Evolutionary conservation across 75 land plant genomes (phyloP).

Genomic region (Isoetes taiwanensis): DNA sequence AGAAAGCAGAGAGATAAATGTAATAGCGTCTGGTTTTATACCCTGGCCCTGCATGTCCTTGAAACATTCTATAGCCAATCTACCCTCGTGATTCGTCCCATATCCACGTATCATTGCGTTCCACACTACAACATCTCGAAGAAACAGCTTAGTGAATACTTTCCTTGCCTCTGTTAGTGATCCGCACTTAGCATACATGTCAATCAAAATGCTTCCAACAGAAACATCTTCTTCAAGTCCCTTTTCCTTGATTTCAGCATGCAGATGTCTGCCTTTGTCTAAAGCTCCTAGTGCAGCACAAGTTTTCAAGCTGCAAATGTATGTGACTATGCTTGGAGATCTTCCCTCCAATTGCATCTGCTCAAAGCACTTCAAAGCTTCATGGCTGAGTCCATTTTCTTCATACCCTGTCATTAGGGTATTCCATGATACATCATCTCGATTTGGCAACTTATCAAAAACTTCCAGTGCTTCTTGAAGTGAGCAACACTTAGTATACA

Average conservation of each 20-base stretch:
- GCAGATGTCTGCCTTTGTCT: slow-evolving; percentile 11
- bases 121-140: slow-evolving; percentile 14
- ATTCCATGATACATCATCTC: slow-evolving; percentile 15
- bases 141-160: slow-evolving; percentile 11
- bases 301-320: no score
- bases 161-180: background rate
- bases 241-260: slow-evolving; percentile 4
- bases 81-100: no score
- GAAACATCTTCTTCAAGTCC: slow-evolving; percentile 3
- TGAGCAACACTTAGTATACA: slow-evolving; percentile 25
- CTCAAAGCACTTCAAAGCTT: background rate
- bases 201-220: slow-evolving; percentile 17
- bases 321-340: no score
- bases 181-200: slow-evolving; percentile 32
- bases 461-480: slow-evolving; percentile 1
- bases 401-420: slow-evolving; percentile 16
- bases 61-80: no score
- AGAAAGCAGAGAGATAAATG: no score
- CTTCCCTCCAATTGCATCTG: no score
- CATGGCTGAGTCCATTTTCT: slow-evolving; percentile 4
- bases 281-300: no score
- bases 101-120: slow-evolving; percentile 18
- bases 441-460: slow-evolving; percentile 11
- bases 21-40: no score
- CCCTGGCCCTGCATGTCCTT: no score